Evolutionary conservation across 495 filamentous ascomycete genomes (phyloP).

Genomic region (Delitschia confertaspora): DNA sequence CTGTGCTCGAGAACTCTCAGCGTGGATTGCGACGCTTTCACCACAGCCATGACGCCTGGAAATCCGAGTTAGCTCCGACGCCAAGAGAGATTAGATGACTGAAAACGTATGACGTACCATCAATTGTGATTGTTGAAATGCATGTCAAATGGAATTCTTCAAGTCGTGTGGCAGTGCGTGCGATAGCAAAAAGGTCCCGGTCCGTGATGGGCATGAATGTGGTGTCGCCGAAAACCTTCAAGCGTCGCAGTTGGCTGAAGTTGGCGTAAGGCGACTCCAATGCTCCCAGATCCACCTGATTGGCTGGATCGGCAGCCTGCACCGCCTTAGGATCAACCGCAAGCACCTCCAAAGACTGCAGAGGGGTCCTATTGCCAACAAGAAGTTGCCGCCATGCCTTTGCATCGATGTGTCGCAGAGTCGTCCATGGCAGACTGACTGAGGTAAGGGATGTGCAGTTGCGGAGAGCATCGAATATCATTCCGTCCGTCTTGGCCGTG

Average conservation of each 20-base stretch:
- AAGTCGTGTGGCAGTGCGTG: slow-evolving; percentile 43
- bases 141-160: slow-evolving; percentile 46
- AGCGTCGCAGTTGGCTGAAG: slow-evolving; percentile 39
- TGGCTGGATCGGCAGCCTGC: slow-evolving; percentile 29
- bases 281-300: slow-evolving; percentile 27
- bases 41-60: slow-evolving; percentile 40
- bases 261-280: slow-evolving; percentile 35
- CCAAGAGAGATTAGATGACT: neutral
- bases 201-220: slow-evolving; percentile 45
- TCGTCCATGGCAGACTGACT: slow-evolving; percentile 46
- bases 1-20: slow-evolving; percentile 46
- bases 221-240: slow-evolving; percentile 48
- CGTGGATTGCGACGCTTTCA: slow-evolving; percentile 40
- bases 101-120: slow-evolving; percentile 20
- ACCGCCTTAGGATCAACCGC: slow-evolving; percentile 38
- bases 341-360: slow-evolving; percentile 44
- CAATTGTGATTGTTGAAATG: slow-evolving; percentile 42
- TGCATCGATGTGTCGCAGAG: slow-evolving; percentile 38
- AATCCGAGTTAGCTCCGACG: neutral
- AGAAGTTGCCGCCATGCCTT: slow-evolving; percentile 42
- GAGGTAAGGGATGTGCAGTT: slow-evolving; percentile 38
- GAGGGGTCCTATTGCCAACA: slow-evolving; percentile 26
- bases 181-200: slow-evolving; percentile 40
- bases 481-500: slow-evolving; percentile 38
- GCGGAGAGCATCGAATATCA: slow-evolving; percentile 39